Percentiles rank a stretch among this genome's conserved stretches.
Evolutionary conservation across 2,329 filamentous ascomycete species (phyloP).

Genomic region (Clarireedia homoeocarpa): DNA sequence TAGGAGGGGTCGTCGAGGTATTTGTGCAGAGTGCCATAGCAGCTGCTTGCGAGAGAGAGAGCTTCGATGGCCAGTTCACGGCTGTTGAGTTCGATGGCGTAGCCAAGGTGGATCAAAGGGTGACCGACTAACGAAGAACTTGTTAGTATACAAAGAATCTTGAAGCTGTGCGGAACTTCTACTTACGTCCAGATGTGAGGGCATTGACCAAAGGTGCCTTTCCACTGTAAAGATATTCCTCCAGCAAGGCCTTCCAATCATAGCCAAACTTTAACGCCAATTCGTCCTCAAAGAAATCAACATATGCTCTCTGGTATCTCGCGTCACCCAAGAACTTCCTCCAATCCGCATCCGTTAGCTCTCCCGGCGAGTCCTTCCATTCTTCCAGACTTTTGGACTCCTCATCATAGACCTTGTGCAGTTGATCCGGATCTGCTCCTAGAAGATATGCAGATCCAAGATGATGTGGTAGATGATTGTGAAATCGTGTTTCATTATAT

Average conservation of each 20-base stretch:
- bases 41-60: slow-evolving; percentile 55
- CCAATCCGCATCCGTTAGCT: slow-evolving; percentile 82
- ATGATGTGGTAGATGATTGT: slow-evolving; percentile 80
- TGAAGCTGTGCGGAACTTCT: slow-evolving; percentile 23
- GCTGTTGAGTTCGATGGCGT: slow-evolving; percentile 81
- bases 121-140: slow-evolving; percentile 60
- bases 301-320: slow-evolving; percentile 78
- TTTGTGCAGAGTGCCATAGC: slow-evolving; percentile 54
- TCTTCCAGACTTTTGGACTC: slow-evolving; percentile 65
- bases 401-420: slow-evolving; percentile 74
- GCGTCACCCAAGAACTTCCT: slow-evolving; percentile 71
- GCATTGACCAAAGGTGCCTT: slow-evolving; percentile 74
- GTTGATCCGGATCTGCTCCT: slow-evolving; percentile 62
- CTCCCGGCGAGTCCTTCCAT: slow-evolving; percentile 78
- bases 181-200: slow-evolving; percentile 69
- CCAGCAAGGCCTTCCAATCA: slow-evolving; percentile 72
- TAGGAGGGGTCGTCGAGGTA: slow-evolving; percentile 68
- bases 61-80: slow-evolving; percentile 86
- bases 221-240: slow-evolving; percentile 67
- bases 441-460: slow-evolving; percentile 81
- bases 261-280: slow-evolving; percentile 64
- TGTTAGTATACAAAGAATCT: slow-evolving; percentile 1
- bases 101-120: slow-evolving; percentile 90
- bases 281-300: slow-evolving; percentile 95
- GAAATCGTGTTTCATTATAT: slow-evolving; percentile 64